These are phyloP conservation scores for Firmiana major DNA, from an alignment of 345 rosid genomes.

Conservation along the genomic window DNA sequence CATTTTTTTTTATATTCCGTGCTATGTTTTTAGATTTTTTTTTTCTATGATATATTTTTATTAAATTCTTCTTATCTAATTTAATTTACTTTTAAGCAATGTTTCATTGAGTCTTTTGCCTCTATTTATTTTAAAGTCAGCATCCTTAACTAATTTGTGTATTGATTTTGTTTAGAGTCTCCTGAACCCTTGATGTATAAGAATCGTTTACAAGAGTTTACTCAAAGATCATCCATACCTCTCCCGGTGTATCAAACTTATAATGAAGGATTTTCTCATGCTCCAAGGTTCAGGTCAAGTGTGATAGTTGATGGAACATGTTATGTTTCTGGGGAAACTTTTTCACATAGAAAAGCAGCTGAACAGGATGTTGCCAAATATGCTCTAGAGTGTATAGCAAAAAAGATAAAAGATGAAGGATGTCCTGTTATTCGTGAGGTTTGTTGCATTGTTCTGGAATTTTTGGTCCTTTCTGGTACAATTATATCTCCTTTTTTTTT, in stretches of 20 bases:
- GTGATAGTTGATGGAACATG: slow-evolving; percentile 30
- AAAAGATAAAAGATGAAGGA: slow-evolving; percentile 30
- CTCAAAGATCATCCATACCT: slow-evolving; percentile 30
- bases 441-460: neutral
- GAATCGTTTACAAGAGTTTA: slow-evolving; percentile 31
- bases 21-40: neutral
- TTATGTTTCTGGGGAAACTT: slow-evolving; percentile 31
- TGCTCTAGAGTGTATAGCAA: slow-evolving; percentile 27
- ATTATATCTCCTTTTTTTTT: neutral
- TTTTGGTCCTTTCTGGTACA: neutral
- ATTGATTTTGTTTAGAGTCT: neutral
- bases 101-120: neutral
- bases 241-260: slow-evolving; percentile 23
- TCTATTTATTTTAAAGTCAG: neutral
- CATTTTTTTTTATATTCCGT: neutral
- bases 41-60: neutral
- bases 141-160: neutral
- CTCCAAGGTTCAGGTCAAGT: slow-evolving; percentile 33
- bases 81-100: neutral
- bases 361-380: slow-evolving; percentile 43
- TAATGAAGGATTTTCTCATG: slow-evolving; percentile 31
- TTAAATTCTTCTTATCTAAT: neutral
- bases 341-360: slow-evolving; percentile 31
- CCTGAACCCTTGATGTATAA: slow-evolving; percentile 19
- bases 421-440: slow-evolving; percentile 30